Conservation (phyloP, 139 green algal genomes). For the Chlorella sp. region DNA sequence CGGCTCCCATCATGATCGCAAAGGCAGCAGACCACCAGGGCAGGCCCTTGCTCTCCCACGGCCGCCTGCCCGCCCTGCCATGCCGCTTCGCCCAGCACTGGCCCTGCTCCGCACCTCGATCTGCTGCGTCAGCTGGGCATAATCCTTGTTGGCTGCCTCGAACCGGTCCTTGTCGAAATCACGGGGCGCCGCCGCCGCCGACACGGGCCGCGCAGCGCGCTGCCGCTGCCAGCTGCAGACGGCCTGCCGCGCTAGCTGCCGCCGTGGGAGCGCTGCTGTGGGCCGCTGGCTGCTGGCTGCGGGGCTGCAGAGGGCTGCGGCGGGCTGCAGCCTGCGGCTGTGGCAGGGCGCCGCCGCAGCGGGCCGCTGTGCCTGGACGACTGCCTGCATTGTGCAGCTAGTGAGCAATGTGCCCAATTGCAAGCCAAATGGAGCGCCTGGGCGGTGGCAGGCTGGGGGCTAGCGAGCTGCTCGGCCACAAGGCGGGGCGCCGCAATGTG, state of each 20-base stretch:
- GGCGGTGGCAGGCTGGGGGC: too few relatives aligned
- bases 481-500: too few relatives aligned
- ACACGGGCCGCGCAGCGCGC: not conserved
- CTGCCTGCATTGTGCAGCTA: not conserved
- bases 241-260: not conserved
- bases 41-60: too few relatives aligned
- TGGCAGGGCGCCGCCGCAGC: not conserved
- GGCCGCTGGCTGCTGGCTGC: not conserved
- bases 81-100: too few relatives aligned
- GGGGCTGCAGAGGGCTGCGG: not conserved
- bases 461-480: too few relatives aligned
- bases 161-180: slow-evolving; percentile 27
- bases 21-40: too few relatives aligned
- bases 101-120: slow-evolving; percentile 25
- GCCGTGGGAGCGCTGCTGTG: not conserved
- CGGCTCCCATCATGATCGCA: too few relatives aligned
- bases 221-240: not conserved
- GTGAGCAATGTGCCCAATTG: too few relatives aligned
- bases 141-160: slow-evolving; percentile 31
- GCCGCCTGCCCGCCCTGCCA: too few relatives aligned
- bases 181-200: not conserved
- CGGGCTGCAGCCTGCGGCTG: not conserved
- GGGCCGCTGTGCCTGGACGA: not conserved
- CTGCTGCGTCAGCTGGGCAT: slow-evolving; percentile 19
- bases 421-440: too few relatives aligned